Conservation (phyloP, 371 early-diverging fungal species). For the Mucor plumbeus region DNA sequence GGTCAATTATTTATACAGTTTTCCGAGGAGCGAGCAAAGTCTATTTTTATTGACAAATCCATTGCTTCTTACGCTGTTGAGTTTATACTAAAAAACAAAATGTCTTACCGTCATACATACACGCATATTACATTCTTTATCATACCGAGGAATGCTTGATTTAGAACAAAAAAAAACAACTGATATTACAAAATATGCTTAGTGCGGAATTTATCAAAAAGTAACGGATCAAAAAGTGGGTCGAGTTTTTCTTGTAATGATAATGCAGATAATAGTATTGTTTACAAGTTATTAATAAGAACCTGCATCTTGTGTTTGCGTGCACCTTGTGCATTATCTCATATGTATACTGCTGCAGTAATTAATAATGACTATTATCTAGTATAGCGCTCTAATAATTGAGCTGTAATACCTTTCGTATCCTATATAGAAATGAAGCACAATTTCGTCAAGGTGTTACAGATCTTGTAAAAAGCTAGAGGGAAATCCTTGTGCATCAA, state of each 20-base stretch:
- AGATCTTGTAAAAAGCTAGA: neutral
- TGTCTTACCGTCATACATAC: neutral
- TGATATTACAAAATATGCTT: no score
- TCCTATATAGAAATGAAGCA: slow-evolving; percentile 1
- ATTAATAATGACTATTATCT: neutral
- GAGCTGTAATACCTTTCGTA: neutral
- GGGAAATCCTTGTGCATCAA: neutral
- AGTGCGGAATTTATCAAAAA: no score
- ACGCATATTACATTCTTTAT: neutral
- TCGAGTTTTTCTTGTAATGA: neutral
- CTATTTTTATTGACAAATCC: neutral
- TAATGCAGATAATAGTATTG: neutral
- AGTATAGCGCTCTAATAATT: neutral
- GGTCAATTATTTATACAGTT: neutral
- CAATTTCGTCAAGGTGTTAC: neutral
- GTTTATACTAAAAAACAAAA: neutral
- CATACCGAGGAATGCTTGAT: neutral
- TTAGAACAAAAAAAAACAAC: neutral
- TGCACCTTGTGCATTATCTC: neutral
- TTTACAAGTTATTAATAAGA: neutral
- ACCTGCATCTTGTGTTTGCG: neutral
- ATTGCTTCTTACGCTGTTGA: neutral
- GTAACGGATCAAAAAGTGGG: neutral
- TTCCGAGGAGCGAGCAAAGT: neutral
- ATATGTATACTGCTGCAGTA: neutral